Conservation (phyloP, 768 basidiomycete genomes). For the Mycena indigotica region DNA sequence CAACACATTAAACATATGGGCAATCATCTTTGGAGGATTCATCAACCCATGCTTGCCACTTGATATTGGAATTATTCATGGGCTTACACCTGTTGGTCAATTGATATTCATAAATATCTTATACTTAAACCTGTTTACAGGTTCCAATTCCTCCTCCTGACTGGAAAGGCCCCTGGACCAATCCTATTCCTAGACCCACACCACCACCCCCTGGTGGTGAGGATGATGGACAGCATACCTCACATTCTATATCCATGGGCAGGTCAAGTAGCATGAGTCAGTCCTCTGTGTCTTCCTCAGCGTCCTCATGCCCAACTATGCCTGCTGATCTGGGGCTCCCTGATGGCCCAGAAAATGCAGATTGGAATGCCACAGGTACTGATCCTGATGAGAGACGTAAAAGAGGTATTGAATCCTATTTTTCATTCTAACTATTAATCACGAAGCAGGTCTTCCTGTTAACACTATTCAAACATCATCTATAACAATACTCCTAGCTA, state of each 20-base stretch:
- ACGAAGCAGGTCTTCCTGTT: not conserved
- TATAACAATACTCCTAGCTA: not conserved
- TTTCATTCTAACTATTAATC: not conserved
- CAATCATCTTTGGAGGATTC: not conserved
- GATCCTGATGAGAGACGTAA: not conserved
- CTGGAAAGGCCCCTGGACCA: not conserved
- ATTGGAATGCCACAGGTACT: slow-evolving; percentile 8
- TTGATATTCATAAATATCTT: too few species aligned
- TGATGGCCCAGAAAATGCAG: slow-evolving; percentile 9
- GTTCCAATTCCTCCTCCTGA: not conserved
- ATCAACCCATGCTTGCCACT: slow-evolving; percentile 4
- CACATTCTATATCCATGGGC: too few species aligned
- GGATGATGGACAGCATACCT: not conserved
- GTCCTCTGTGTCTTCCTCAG: not conserved
- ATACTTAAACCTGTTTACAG: too few species aligned
- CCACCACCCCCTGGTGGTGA: not conserved
- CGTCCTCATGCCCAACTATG: not conserved
- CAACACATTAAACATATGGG: not conserved
- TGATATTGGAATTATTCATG: slow-evolving; percentile 7
- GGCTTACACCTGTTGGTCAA: slow-evolving; percentile 8
- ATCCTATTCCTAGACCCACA: not conserved
- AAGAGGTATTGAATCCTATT: not conserved
- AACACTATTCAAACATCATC: not conserved
- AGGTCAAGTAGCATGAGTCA: too few species aligned
- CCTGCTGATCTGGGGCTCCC: not conserved